A percentile compares a stretch with the other conserved stretches of the same genome.
Conservation (phyloP, 805 yeast genomes). For the Torulaspora delbrueckii region DNA sequence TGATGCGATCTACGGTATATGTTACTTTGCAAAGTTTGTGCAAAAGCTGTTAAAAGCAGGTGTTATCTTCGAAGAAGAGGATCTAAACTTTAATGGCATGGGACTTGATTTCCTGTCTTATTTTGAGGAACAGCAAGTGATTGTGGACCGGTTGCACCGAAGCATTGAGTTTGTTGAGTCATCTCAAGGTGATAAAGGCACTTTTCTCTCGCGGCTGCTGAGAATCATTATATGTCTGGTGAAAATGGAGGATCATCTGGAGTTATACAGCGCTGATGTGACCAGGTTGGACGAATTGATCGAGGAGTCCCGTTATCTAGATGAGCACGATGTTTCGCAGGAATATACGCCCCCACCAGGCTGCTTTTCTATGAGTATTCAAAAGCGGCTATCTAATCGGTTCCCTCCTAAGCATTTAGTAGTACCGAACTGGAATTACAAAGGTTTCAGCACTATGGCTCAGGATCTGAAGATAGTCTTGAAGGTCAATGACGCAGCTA, state of each 20-base stretch:
- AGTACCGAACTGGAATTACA: slow-evolving; percentile 32
- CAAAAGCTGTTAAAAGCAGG: slow-evolving; percentile 47
- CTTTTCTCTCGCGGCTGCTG: slow-evolving; percentile 25
- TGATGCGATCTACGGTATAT: slow-evolving; percentile 47
- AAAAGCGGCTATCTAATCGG: slow-evolving; percentile 44
- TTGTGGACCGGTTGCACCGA: slow-evolving; percentile 30
- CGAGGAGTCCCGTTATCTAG: slow-evolving; percentile 6
- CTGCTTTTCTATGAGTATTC: slow-evolving; percentile 45
- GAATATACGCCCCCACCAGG: slow-evolving; percentile 24
- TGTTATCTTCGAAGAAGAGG: slow-evolving; percentile 72
- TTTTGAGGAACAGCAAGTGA: slow-evolving; percentile 18
- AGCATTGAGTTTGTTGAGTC: slow-evolving; percentile 28
- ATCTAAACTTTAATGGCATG: slow-evolving; percentile 60
- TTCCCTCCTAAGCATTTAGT: slow-evolving; percentile 41
- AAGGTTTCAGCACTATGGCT: slow-evolving; percentile 32
- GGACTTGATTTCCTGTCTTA: slow-evolving; percentile 42
- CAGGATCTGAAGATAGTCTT: slow-evolving; percentile 39
- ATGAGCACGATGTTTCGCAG: not conserved
- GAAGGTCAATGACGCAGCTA: slow-evolving; percentile 29
- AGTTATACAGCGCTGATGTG: slow-evolving; percentile 14
- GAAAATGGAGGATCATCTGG: slow-evolving; percentile 23
- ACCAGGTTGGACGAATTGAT: slow-evolving; percentile 16
- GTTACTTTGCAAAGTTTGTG: slow-evolving; percentile 48
- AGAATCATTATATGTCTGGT: slow-evolving; percentile 32
- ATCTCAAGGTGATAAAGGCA: not conserved